Percentiles rank a stretch among this genome's conserved stretches.
These are phyloP conservation scores for Clonostachys solani DNA, from an alignment of 2,329 filamentous ascomycete species.

Conservation along the genomic window DNA sequence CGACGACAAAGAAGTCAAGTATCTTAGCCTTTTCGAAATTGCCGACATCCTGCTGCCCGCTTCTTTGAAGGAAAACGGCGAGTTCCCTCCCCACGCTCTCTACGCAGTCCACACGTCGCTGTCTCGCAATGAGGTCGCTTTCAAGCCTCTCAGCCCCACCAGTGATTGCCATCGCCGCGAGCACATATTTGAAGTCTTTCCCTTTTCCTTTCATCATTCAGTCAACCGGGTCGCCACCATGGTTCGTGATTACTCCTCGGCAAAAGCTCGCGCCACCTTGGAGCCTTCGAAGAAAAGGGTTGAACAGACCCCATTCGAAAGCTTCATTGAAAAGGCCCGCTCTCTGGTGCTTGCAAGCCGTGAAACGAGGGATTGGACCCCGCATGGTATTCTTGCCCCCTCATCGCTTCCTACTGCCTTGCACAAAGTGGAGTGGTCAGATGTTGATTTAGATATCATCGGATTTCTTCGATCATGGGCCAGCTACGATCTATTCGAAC, in stretches of 20 bases:
- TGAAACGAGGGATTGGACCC: slow-evolving; percentile 39
- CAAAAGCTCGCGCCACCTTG: neutral
- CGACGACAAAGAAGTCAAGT: slow-evolving; percentile 25
- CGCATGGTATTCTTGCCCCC: slow-evolving; percentile 37
- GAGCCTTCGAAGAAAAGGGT: slow-evolving; percentile 2
- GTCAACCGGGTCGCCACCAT: slow-evolving; percentile 22
- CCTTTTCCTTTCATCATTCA: slow-evolving; percentile 17
- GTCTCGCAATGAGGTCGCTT: slow-evolving; percentile 52
- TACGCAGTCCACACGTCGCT: slow-evolving; percentile 70
- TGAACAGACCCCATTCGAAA: slow-evolving; percentile 18
- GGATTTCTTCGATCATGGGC: slow-evolving; percentile 68
- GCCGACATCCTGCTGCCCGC: slow-evolving; percentile 36
- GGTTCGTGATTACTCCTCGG: slow-evolving; percentile 19
- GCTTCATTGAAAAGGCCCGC: slow-evolving; percentile 46
- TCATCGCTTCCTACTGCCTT: slow-evolving; percentile 13
- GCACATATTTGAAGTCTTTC: slow-evolving; percentile 55
- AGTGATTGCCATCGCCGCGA: slow-evolving; percentile 41
- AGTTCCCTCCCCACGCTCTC: slow-evolving; percentile 43
- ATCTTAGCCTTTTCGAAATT: slow-evolving; percentile 48
- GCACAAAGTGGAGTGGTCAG: slow-evolving; percentile 17
- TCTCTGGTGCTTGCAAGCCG: slow-evolving; percentile 47
- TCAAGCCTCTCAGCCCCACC: slow-evolving; percentile 47
- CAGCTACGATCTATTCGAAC: slow-evolving; percentile 48
- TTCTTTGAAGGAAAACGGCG: slow-evolving; percentile 23
- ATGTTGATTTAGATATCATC: slow-evolving; percentile 45